A percentile compares a stretch with the other conserved stretches of the same genome.
phyloP scores from a whole-genome alignment of 805 yeast genomes.

The Metschnikowia drakensbergensis region DNA sequence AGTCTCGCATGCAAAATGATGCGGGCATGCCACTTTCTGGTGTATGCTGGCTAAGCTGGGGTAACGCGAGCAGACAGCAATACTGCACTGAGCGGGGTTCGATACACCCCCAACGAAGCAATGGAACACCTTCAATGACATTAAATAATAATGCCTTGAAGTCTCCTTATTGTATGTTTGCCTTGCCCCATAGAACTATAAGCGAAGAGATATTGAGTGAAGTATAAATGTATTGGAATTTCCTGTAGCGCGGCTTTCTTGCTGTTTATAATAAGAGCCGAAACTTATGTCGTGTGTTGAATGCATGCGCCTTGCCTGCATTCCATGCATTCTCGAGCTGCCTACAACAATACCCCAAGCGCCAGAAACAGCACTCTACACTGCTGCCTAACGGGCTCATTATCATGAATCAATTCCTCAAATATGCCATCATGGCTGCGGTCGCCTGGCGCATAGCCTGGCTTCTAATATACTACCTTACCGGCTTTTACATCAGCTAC shows the following conservation, averaged over 20 bases:
- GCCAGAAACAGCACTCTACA: not conserved
- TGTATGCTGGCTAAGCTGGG: not conserved
- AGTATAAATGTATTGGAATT: not conserved
- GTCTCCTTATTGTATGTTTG: no score
- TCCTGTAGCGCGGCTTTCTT: slow-evolving; percentile 4
- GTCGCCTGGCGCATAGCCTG: slow-evolving; percentile 29
- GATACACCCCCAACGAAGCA: not conserved
- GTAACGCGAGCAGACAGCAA: slow-evolving; percentile 2
- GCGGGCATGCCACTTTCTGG: not conserved
- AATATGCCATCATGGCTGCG: slow-evolving; percentile 6
- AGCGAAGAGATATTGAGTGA: no score
- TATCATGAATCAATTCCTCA: slow-evolving; percentile 6
- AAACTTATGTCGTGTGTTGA: not conserved
- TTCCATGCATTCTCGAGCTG: not conserved
- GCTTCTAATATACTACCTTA: slow-evolving; percentile 26
- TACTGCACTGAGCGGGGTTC: slow-evolving; percentile 4
- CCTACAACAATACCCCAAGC: not conserved
- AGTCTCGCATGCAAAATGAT: not conserved
- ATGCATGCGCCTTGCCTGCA: slow-evolving; percentile 3
- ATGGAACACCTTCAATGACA: not conserved
- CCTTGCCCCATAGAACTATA: no score
- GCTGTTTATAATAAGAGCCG: slow-evolving; percentile 3
- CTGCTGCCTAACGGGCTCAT: not conserved
- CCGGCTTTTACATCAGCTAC: slow-evolving; percentile 33
- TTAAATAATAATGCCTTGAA: no score